Percentiles rank a stretch among this genome's conserved stretches.
phyloP scores from a whole-genome alignment of 495 filamentous ascomycete genomes.

The Penicillium waksmanii region DNA sequence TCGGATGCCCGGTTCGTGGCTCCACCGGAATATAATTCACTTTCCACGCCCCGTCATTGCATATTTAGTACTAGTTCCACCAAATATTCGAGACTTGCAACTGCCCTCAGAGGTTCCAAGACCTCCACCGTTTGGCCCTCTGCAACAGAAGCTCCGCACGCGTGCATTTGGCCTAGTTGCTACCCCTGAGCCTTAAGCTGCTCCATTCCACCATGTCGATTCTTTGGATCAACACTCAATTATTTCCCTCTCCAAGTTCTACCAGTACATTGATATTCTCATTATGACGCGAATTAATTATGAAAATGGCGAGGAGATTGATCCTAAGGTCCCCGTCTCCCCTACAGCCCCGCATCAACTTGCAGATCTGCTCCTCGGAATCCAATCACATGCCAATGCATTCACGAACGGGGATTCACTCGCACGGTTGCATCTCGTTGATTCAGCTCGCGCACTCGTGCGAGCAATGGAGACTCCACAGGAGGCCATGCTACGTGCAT shows the following conservation, averaged over 20 bases:
- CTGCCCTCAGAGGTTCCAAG: background rate
- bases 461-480: conserved; percentile 38
- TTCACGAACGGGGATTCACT: conserved; percentile 1
- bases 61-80: background rate
- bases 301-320: background rate
- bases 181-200: background rate
- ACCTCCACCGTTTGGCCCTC: background rate
- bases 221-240: background rate
- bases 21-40: background rate
- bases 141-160: background rate
- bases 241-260: background rate
- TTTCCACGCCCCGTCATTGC: background rate
- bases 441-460: conserved; percentile 24
- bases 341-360: conserved; percentile 10
- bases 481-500: conserved; percentile 35
- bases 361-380: conserved; percentile 2
- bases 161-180: background rate
- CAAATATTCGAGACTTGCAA: background rate
- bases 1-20: background rate
- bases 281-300: conserved; percentile 1
- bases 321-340: conserved; percentile 6
- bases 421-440: conserved; percentile 22
- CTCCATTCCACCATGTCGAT: background rate
- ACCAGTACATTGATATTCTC: background rate
- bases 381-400: conserved; percentile 4